Evolutionary conservation across 2,329 filamentous ascomycete genomes (phyloP).

Genomic region (Ceratocystis albifundus): DNA sequence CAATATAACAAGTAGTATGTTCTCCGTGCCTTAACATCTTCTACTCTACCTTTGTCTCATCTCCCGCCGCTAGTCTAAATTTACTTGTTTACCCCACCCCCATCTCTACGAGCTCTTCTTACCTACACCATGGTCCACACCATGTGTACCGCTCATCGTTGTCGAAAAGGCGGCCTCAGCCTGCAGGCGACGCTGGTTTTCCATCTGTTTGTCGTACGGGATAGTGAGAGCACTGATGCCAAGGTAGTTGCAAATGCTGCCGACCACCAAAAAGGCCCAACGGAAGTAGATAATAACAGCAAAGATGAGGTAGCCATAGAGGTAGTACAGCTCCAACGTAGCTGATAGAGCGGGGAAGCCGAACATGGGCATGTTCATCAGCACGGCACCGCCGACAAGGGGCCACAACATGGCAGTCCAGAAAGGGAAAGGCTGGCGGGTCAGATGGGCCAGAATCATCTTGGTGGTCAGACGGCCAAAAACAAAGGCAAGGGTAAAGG

Average conservation of each 20-base stretch:
- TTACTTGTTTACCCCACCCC: no score
- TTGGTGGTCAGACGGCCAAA: conserved; percentile 98
- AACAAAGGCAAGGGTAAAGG: conserved; percentile 87
- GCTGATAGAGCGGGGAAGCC: conserved; percentile 58
- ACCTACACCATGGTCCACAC: conserved; percentile 21
- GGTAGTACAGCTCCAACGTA: conserved; percentile 61
- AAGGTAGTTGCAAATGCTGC: conserved; percentile 79
- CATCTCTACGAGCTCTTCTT: conserved; percentile 22
- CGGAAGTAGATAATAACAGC: conserved; percentile 76
- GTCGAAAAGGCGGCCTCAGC: conserved; percentile 22
- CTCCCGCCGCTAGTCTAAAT: background rate
- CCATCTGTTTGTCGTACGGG: conserved; percentile 47
- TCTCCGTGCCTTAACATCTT: background rate
- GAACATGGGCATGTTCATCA: conserved; percentile 71
- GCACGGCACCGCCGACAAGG: conserved; percentile 69
- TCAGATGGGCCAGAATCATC: conserved; percentile 93
- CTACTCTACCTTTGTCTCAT: background rate
- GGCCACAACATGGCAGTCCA: conserved; percentile 89
- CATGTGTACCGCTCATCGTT: conserved; percentile 22
- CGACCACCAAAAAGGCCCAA: conserved; percentile 86
- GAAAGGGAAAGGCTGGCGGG: conserved; percentile 86
- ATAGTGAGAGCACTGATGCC: conserved; percentile 95
- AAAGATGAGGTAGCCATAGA: conserved; percentile 75
- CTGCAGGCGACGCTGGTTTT: conserved; percentile 34
- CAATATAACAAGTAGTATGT: background rate